Evolutionary conservation across 2,329 filamentous ascomycete genomes (phyloP).

Genomic region (Ambrosiella cleistominuta): DNA sequence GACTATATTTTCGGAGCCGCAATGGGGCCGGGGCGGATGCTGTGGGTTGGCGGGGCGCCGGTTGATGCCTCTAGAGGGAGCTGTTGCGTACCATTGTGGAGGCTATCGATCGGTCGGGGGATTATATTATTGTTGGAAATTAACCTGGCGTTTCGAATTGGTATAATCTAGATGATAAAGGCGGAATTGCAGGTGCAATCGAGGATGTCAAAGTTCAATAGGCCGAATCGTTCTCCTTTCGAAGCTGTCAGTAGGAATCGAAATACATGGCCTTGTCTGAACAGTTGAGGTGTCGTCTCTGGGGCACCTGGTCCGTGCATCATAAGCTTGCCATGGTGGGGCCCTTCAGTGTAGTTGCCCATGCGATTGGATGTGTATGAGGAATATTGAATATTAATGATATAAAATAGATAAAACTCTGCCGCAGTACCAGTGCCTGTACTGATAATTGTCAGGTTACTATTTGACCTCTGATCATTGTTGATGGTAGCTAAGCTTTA

Average conservation of each 20-base stretch:
- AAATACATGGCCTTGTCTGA: constrained; percentile 13
- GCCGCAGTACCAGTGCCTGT: too few relatives aligned
- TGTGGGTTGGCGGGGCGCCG: neutral
- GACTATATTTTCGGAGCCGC: neutral
- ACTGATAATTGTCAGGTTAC: too few relatives aligned
- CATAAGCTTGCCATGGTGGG: constrained; percentile 6
- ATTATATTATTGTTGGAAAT: too few relatives aligned
- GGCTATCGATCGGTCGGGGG: neutral
- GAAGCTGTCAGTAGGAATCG: constrained; percentile 1
- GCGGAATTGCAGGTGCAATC: neutral
- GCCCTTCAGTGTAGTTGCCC: neutral
- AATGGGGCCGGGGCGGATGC: neutral
- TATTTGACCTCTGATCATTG: too few relatives aligned
- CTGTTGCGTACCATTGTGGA: constrained; percentile 6
- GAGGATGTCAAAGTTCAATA: neutral
- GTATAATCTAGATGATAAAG: neutral
- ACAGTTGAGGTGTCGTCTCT: constrained; percentile 13
- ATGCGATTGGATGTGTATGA: too few relatives aligned
- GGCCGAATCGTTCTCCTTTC: constrained; percentile 4
- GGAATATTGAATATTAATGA: too few relatives aligned
- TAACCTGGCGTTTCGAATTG: neutral
- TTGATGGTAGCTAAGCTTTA: too few relatives aligned
- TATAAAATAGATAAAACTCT: too few relatives aligned
- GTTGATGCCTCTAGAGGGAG: neutral
- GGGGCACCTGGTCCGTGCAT: constrained; percentile 9